These are phyloP conservation scores for Dioscorea cayenensis DNA, from an alignment of 116 monocot species.

Conservation along the genomic window DNA sequence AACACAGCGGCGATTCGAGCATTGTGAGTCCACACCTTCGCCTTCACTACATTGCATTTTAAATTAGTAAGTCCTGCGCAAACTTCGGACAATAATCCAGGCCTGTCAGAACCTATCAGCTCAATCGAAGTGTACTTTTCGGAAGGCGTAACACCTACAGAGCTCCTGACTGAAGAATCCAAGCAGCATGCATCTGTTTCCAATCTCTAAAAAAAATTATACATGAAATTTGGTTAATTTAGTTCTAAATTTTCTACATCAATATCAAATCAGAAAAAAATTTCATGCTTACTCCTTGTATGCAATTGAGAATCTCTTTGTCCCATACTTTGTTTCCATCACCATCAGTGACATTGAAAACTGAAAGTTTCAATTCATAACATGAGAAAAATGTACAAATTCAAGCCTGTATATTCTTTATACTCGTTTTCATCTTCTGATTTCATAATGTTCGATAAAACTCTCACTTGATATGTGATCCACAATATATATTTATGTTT, in stretches of 20 bases:
- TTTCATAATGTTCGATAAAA: too few relatives aligned
- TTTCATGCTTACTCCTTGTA: slow-evolving; percentile 23
- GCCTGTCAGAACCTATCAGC: slow-evolving; percentile 41
- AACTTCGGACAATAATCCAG: slow-evolving; percentile 55
- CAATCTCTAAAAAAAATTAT: slow-evolving; percentile 19
- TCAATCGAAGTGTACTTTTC: slow-evolving; percentile 39
- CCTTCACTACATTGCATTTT: slow-evolving; percentile 40
- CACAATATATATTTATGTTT: too few relatives aligned
- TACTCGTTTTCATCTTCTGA: too few relatives aligned
- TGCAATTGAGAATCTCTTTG: slow-evolving; percentile 14
- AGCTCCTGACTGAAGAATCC: slow-evolving; percentile 10
- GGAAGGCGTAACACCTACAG: slow-evolving; percentile 17
- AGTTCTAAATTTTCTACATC: too few relatives aligned
- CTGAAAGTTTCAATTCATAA: slow-evolving; percentile 9
- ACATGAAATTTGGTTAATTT: too few relatives aligned
- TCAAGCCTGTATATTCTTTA: too few relatives aligned
- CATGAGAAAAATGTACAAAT: too few relatives aligned
- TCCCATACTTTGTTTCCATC: slow-evolving; percentile 40
- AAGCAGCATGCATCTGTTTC: slow-evolving; percentile 28
- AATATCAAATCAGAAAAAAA: too few relatives aligned
- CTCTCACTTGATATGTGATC: too few relatives aligned
- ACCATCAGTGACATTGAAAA: slow-evolving; percentile 52
- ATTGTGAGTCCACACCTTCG: slow-evolving; percentile 57
- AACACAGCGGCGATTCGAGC: slow-evolving; percentile 33
- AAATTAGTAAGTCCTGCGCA: slow-evolving; percentile 38